These are phyloP conservation scores for Aspergillus hiratsukae DNA, from an alignment of 2,329 filamentous ascomycete genomes.

Conservation along the genomic window DNA sequence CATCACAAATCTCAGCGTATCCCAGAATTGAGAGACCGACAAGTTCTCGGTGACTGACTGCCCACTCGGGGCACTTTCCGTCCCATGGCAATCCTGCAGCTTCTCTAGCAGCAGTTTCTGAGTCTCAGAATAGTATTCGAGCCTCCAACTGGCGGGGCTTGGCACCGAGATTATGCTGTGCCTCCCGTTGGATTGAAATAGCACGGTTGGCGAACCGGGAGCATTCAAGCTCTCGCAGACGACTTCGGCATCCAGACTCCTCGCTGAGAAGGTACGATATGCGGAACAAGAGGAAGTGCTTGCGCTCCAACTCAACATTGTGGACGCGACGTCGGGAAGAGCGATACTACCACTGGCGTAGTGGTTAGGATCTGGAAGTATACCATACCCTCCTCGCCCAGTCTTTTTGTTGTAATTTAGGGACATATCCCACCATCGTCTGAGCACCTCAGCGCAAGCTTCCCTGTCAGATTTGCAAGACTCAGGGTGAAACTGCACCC, in stretches of 20 bases:
- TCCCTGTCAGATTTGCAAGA: conserved; percentile 69
- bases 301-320: conserved; percentile 31
- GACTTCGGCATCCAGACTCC: conserved; percentile 24
- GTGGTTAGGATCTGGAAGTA: conserved; percentile 15
- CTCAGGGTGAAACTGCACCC: conserved; percentile 86
- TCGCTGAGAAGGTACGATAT: conserved; percentile 21
- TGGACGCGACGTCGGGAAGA: conserved; percentile 45
- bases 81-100: conserved; percentile 4
- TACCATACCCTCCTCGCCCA: conserved; percentile 19
- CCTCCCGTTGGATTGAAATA: conserved; percentile 44
- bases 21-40: conserved; percentile 28
- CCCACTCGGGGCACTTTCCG: background rate
- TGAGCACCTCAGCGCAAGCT: conserved; percentile 59
- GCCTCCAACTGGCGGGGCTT: conserved; percentile 32
- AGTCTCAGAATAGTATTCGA: conserved; percentile 30
- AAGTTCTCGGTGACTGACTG: conserved; percentile 3
- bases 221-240: conserved; percentile 33
- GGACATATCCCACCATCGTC: conserved; percentile 70
- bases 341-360: conserved; percentile 12
- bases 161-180: conserved; percentile 34
- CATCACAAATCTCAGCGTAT: conserved; percentile 36
- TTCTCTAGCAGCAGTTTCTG: conserved; percentile 22
- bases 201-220: conserved; percentile 27
- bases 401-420: conserved; percentile 54
- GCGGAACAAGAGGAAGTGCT: conserved; percentile 24